phyloP scores from a whole-genome alignment of 225 moss, liverwort and hornwort species.

The Ulota crispa region DNA sequence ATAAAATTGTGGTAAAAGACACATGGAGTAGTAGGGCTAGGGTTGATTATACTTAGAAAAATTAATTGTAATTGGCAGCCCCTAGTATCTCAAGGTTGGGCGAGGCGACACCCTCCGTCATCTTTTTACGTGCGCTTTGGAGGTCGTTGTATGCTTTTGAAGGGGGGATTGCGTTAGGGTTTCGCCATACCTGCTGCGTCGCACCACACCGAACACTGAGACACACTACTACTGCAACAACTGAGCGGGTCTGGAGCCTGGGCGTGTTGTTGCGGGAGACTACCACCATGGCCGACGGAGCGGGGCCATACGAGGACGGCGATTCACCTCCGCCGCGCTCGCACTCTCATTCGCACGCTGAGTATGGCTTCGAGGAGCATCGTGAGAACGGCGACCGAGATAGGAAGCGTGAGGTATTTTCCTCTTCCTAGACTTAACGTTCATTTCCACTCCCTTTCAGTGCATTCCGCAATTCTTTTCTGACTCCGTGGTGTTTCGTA shows the following conservation, averaged over 20 bases:
- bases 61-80: background rate
- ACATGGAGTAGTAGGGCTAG: background rate
- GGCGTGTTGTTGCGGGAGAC: slow-evolving; percentile 17
- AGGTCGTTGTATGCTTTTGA: background rate
- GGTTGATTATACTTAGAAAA: background rate
- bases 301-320: slow-evolving; percentile 48
- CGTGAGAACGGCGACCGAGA: slow-evolving; percentile 62
- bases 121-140: background rate
- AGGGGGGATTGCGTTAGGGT: slow-evolving; percentile 40
- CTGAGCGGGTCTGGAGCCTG: background rate
- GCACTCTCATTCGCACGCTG: slow-evolving; percentile 48
- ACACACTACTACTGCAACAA: background rate
- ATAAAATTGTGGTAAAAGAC: no score
- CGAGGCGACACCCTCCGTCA: background rate
- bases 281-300: slow-evolving; percentile 48
- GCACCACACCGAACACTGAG: background rate
- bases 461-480: background rate
- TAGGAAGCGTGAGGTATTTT: slow-evolving; percentile 52
- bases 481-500: background rate
- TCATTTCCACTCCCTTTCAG: background rate
- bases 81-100: slow-evolving; percentile 27
- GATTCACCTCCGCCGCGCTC: slow-evolving; percentile 61
- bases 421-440: background rate
- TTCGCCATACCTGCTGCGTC: slow-evolving; percentile 31
- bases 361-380: slow-evolving; percentile 45